Conservation (phyloP, 139 green algal species). For the Picochlorum sp. region DNA sequence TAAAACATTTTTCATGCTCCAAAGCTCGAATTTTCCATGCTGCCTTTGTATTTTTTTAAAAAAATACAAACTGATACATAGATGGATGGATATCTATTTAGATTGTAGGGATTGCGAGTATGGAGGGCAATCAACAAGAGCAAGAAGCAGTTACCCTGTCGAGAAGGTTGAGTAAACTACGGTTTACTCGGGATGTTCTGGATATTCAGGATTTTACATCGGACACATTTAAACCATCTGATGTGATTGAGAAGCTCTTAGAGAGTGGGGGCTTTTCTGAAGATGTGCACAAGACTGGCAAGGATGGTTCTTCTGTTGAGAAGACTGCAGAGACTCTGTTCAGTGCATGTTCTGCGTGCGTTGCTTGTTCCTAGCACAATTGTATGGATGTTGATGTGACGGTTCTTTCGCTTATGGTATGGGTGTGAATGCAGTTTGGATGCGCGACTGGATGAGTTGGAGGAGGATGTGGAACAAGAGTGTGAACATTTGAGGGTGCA, state of each 20-base stretch:
- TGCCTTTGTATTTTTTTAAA: too few species aligned
- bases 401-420: neutral
- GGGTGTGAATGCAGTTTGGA: neutral
- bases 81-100: too few species aligned
- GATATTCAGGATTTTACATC: conserved; percentile 1
- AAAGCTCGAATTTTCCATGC: too few species aligned
- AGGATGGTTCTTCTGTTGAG: neutral
- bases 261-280: neutral
- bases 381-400: too few species aligned
- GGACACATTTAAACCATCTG: neutral
- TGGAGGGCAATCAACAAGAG: neutral
- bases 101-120: neutral
- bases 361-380: too few species aligned
- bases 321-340: too few species aligned
- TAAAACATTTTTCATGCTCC: too few species aligned
- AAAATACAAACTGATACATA: too few species aligned
- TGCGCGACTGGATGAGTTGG: neutral
- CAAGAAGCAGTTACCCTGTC: conserved; percentile 2
- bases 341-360: too few species aligned
- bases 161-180: neutral
- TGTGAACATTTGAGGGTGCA: neutral
- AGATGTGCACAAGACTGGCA: neutral
- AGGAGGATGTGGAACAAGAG: neutral
- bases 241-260: conserved; percentile 3
- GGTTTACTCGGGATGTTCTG: conserved; percentile 1